Evolutionary conservation across 768 basidiomycete species (phyloP).

Genomic region (Hypholoma sublateritium): DNA sequence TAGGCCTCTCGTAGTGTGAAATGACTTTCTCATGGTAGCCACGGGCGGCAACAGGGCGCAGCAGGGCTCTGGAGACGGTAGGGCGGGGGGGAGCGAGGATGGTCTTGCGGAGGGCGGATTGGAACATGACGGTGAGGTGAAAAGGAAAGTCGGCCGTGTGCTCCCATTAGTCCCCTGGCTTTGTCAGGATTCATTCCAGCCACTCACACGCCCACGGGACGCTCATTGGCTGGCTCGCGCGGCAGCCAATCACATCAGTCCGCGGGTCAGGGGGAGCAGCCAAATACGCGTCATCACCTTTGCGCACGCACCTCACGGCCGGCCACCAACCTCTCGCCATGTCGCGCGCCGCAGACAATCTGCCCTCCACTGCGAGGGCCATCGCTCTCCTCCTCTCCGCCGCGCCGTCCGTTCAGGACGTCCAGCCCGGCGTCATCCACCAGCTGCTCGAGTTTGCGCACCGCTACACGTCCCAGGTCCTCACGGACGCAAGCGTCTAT

Average conservation of each 20-base stretch:
- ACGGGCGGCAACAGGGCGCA: slow-evolving; percentile 59
- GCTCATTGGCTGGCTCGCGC: slow-evolving; percentile 9
- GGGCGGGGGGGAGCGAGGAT: slow-evolving; percentile 48
- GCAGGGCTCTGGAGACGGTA: slow-evolving; percentile 33
- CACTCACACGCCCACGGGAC: slow-evolving; percentile 15
- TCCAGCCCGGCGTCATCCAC: slow-evolving; percentile 83
- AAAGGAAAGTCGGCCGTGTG: slow-evolving; percentile 1
- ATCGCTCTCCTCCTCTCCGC: slow-evolving; percentile 84
- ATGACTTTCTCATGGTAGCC: slow-evolving; percentile 96
- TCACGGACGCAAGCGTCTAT: slow-evolving; percentile 84
- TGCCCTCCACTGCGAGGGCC: slow-evolving; percentile 83
- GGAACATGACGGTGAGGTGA: slow-evolving; percentile 62
- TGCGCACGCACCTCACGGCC: not conserved
- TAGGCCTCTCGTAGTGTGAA: slow-evolving; percentile 95
- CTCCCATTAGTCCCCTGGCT: slow-evolving; percentile 1
- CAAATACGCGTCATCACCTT: not conserved
- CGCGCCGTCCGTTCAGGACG: slow-evolving; percentile 81
- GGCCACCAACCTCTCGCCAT: slow-evolving; percentile 25
- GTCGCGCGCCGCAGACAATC: slow-evolving; percentile 57
- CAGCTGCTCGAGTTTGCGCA: slow-evolving; percentile 87
- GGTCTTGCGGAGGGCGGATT: slow-evolving; percentile 55
- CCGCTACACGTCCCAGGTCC: slow-evolving; percentile 78
- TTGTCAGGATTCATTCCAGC: slow-evolving; percentile 10
- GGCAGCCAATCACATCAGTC: slow-evolving; percentile 14
- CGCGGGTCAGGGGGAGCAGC: not conserved